A percentile compares a stretch with the other conserved stretches of the same genome.
Evolutionary conservation across 345 rosid genomes (phyloP).

Genomic region (Populus davidiana): DNA sequence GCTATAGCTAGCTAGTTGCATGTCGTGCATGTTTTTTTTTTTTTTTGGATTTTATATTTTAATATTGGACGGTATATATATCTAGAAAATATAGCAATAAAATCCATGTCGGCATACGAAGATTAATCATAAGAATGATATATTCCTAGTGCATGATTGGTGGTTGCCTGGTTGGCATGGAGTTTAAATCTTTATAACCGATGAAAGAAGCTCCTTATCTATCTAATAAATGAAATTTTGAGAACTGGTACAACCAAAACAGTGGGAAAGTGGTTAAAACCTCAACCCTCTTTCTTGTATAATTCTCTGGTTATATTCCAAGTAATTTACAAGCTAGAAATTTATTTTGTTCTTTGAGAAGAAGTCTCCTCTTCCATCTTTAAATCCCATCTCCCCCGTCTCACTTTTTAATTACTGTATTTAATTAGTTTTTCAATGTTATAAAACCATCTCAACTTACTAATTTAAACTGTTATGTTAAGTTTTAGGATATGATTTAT

Average conservation of each 20-base stretch:
- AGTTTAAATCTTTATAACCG: background rate
- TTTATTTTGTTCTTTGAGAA: background rate
- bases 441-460: rapidly evolving
- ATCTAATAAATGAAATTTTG: background rate
- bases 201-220: background rate
- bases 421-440: too few relatives aligned
- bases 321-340: background rate
- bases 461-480: too few relatives aligned
- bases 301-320: background rate
- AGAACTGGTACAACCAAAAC: background rate
- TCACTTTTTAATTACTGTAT: too few relatives aligned
- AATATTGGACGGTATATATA: too few relatives aligned
- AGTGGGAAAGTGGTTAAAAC: background rate
- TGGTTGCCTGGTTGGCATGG: background rate
- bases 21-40: too few relatives aligned
- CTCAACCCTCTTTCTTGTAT: background rate
- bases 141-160: background rate
- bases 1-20: background rate
- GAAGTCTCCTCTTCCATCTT: too few relatives aligned
- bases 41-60: too few relatives aligned
- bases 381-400: too few relatives aligned
- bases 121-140: too few relatives aligned
- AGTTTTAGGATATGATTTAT: too few relatives aligned
- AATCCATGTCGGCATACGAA: background rate
- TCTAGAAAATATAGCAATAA: background rate